Percentiles rank a stretch among this genome's conserved stretches.
Evolutionary conservation across 352 stramenopile genomes (phyloP).

Genomic region (Thraustochytrium striatum): DNA sequence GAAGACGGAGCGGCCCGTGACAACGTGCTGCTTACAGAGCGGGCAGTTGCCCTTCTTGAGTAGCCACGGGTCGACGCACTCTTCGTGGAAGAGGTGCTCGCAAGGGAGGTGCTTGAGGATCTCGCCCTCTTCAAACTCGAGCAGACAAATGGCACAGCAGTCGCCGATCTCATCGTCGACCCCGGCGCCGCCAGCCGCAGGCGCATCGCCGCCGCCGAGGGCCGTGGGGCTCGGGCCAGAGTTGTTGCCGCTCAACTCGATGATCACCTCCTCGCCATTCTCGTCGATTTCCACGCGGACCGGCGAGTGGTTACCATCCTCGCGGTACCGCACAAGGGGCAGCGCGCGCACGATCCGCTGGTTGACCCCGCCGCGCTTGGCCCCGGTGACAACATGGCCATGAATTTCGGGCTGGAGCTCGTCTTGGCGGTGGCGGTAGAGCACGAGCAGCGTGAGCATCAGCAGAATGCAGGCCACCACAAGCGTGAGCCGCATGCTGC

Average conservation of each 20-base stretch:
- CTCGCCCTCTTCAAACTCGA: constrained; percentile 65
- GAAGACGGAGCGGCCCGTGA: constrained; percentile 11
- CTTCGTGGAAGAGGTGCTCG: constrained; percentile 60
- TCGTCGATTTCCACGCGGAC: background rate
- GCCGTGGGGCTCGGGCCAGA: background rate
- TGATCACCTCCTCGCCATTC: background rate
- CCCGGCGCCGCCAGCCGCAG: background rate
- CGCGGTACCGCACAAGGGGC: background rate
- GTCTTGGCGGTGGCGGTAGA: too few species aligned
- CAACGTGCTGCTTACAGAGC: constrained; percentile 61
- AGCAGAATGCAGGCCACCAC: too few species aligned
- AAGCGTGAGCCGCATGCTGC: too few species aligned
- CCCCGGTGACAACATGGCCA: too few species aligned
- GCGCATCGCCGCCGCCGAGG: background rate
- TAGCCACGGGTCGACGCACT: constrained; percentile 66
- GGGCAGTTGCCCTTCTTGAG: constrained; percentile 65
- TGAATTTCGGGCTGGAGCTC: too few species aligned
- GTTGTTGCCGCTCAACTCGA: background rate
- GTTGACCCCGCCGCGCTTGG: constrained; percentile 4
- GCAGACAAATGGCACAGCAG: constrained; percentile 66
- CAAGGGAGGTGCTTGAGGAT: constrained; percentile 64
- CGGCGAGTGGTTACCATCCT: constrained; percentile 1
- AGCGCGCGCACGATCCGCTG: background rate
- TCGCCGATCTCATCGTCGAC: constrained; percentile 11
- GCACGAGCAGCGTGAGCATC: too few species aligned